Base-by-base conservation (phyloP, 768 basidiomycete species). In the Russula brevipes region DNA sequence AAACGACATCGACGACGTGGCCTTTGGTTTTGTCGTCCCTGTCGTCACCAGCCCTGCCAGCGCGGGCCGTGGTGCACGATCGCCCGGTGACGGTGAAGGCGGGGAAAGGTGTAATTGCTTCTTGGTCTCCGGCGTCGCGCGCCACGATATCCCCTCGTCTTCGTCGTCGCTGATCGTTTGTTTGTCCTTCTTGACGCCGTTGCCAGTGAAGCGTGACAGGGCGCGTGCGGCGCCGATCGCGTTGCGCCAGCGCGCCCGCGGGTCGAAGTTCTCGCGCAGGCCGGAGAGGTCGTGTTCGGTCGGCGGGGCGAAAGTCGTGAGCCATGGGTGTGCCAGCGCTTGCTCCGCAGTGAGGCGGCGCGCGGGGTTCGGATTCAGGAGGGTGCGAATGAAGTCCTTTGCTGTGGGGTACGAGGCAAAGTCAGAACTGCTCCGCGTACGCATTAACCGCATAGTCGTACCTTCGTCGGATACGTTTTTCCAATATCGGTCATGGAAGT, bases 401-500 rank as follows among this genome's bases (percentile, higher is more conserved):
- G 94, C 95, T 93, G 38, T 65, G 44, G 6, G 24, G 30, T 12
- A 39, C 6, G 1, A 11, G 19, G 30, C 39, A 16, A 19, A 19
- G 11, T 59, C n/a, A 59, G 58, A 49, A 3, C 6, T 31, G 31
- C 2, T 5, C 1, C 36, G 14, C 10, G 19, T 24, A 5, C 3
- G 3, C 38, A 16, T 17, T 16, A 5, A 12, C 4, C n/a, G 42
- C 16, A n/a, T 24, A 12, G 71, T 76, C 10, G 39, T 47, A 89
- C 92, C 92, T 75, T 87, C 82, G 2, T 77, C 71, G 2, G 90
- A 91, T 44, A 96, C 83, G 63, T 96, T 97, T 74, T 85, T 83
- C 97, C 97, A 99, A 66, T 94, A 99, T 39, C 86, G 81, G 35
- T 94, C 91, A 67, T 98, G 96, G 72, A 99, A 98, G 67, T 89